A percentile compares a stretch with the other conserved stretches of the same genome.
Conservation (phyloP, 495 filamentous ascomycete species). For the Xylaria longipes region DNA sequence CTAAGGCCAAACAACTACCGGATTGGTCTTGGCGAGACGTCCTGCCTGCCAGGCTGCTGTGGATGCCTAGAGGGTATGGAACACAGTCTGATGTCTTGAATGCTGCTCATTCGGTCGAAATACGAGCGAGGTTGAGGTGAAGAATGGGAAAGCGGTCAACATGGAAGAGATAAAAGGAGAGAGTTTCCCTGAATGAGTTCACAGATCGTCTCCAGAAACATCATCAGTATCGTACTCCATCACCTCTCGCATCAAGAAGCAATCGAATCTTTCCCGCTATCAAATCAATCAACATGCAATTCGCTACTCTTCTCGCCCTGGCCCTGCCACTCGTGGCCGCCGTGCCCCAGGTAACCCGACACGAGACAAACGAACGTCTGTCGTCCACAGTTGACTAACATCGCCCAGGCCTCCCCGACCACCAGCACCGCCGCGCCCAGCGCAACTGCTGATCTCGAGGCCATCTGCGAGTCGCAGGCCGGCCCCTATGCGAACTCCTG, state of each 20-base stretch:
- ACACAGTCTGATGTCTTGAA: background rate
- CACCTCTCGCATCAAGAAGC: background rate
- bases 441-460: background rate
- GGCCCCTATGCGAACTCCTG: background rate
- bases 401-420: background rate
- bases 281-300: constrained; percentile 22
- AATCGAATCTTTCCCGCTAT: background rate
- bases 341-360: constrained; percentile 2
- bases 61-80: constrained; percentile 1
- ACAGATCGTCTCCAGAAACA: background rate
- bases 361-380: background rate
- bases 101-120: background rate
- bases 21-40: constrained; percentile 12
- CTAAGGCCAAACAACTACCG: constrained; percentile 5
- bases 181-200: background rate
- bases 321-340: constrained; percentile 20
- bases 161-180: constrained; percentile 14
- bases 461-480: constrained; percentile 19
- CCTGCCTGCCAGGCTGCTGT: constrained; percentile 5
- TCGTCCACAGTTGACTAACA: background rate
- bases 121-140: constrained; percentile 1
- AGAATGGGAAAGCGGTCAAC: background rate
- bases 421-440: constrained; percentile 17
- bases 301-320: constrained; percentile 18
- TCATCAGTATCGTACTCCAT: background rate